Percentiles rank a stretch among this genome's conserved stretches.
Conservation (phyloP, 2,329 filamentous ascomycete species). For the Microdochium nivale region DNA sequence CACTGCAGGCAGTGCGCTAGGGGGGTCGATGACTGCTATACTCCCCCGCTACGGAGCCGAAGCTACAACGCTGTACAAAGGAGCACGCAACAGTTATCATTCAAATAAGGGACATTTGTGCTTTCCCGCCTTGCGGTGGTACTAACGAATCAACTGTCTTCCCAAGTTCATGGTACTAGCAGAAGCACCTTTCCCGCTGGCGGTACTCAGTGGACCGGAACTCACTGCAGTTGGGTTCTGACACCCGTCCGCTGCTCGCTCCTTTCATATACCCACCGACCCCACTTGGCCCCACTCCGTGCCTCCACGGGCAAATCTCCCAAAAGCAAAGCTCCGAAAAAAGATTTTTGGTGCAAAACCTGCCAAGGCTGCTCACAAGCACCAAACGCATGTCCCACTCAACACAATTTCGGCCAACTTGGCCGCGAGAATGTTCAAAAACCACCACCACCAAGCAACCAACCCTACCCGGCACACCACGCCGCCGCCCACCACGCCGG, state of each 20-base stretch:
- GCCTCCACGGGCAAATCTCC: neutral
- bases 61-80: neutral
- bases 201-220: neutral
- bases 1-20: neutral
- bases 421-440: neutral
- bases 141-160: neutral
- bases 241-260: constrained; percentile 1
- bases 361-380: constrained; percentile 6
- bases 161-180: neutral
- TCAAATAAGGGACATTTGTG: neutral
- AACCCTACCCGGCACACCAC: neutral
- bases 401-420: constrained; percentile 5
- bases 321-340: constrained; percentile 4
- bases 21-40: neutral
- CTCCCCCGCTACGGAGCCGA: neutral
- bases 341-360: constrained; percentile 8
- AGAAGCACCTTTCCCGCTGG: neutral
- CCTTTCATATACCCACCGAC: constrained; percentile 12
- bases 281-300: constrained; percentile 4
- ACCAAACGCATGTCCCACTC: constrained; percentile 4
- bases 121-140: neutral
- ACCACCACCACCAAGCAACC: neutral
- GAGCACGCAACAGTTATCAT: neutral
- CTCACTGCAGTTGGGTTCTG: neutral
- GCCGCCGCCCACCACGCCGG: neutral